Conservation (phyloP, 495 filamentous ascomycete species). For the Paragyromitra xinjiangensis region DNA sequence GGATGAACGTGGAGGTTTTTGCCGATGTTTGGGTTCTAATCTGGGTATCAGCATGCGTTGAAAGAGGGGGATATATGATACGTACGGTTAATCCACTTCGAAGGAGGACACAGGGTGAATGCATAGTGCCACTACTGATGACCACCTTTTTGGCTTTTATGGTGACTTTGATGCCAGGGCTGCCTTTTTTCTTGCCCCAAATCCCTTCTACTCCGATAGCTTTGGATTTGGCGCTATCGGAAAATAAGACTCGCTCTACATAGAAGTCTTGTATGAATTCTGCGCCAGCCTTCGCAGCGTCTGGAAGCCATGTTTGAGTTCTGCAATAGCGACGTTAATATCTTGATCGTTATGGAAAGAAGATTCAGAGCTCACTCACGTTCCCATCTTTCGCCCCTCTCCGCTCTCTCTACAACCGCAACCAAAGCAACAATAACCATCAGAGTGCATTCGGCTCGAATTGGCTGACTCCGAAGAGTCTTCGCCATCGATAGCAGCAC, state of each 20-base stretch:
- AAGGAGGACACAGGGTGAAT: slow-evolving; percentile 77
- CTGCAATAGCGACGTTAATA: slow-evolving; percentile 61
- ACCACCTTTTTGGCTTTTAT: slow-evolving; percentile 78
- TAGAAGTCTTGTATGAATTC: slow-evolving; percentile 81
- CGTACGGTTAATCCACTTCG: slow-evolving; percentile 65
- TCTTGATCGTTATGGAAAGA: no score
- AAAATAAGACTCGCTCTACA: slow-evolving; percentile 73
- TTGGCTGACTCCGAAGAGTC: not conserved
- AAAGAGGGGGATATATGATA: not conserved
- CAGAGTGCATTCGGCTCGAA: slow-evolving; percentile 11
- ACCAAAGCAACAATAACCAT: slow-evolving; percentile 73
- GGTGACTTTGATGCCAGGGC: slow-evolving; percentile 60
- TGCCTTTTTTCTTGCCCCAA: slow-evolving; percentile 61
- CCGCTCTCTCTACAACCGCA: slow-evolving; percentile 74
- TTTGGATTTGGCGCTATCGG: slow-evolving; percentile 15
- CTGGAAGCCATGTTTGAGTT: slow-evolving; percentile 76
- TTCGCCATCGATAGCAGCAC: slow-evolving; percentile 70
- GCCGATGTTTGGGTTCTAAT: slow-evolving; percentile 80
- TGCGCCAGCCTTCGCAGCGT: slow-evolving; percentile 77
- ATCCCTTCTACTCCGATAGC: slow-evolving; percentile 35
- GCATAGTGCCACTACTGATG: slow-evolving; percentile 74
- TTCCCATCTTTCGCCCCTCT: slow-evolving; percentile 49
- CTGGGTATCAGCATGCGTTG: not conserved
- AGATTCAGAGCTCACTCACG: slow-evolving; percentile 61
- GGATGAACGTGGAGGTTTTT: slow-evolving; percentile 85